A percentile compares a stretch with the other conserved stretches of the same genome.
Conservation (phyloP, 2,329 filamentous ascomycete genomes). For the Paramyrothecium roridum region DNA sequence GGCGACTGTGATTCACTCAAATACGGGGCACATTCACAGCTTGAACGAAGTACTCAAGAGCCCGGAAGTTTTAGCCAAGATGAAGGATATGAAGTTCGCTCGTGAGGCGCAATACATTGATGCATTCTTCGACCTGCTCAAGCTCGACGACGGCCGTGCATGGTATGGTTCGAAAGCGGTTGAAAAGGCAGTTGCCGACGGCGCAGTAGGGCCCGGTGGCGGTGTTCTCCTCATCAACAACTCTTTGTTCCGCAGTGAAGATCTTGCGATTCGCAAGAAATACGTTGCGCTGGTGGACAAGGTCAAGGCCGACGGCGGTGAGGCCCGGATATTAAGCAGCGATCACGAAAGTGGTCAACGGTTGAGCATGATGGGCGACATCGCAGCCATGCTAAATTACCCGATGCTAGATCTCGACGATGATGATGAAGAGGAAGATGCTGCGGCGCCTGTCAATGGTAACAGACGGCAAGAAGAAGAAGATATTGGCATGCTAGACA, state of each 20-base stretch:
- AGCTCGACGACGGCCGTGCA: constrained; percentile 80
- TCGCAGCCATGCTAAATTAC: constrained; percentile 89
- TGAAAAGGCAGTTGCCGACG: constrained; percentile 76
- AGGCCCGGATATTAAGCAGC: constrained; percentile 84
- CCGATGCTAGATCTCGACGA: constrained; percentile 80
- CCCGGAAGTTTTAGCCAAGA: constrained; percentile 69
- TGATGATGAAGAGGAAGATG: constrained; percentile 48
- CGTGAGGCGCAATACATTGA: constrained; percentile 84
- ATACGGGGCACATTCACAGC: constrained; percentile 81
- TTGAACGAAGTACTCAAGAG: constrained; percentile 84
- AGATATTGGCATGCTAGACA: constrained; percentile 24
- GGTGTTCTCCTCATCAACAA: constrained; percentile 86
- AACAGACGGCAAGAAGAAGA: constrained; percentile 20
- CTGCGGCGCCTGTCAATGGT: constrained; percentile 9
- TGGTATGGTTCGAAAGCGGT: constrained; percentile 89
- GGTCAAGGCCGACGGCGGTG: constrained; percentile 82
- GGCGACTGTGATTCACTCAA: constrained; percentile 75
- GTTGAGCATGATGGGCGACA: constrained; percentile 77
- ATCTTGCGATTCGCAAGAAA: constrained; percentile 70
- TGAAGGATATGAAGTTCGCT: constrained; percentile 85
- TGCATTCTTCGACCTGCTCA: constrained; percentile 72
- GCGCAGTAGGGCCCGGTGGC: constrained; percentile 83
- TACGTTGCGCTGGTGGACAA: constrained; percentile 87
- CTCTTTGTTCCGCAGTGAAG: constrained; percentile 78
- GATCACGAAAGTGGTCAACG: constrained; percentile 91